phyloP scores from a whole-genome alignment of 306 rosid species.

The Rosa persica region DNA sequence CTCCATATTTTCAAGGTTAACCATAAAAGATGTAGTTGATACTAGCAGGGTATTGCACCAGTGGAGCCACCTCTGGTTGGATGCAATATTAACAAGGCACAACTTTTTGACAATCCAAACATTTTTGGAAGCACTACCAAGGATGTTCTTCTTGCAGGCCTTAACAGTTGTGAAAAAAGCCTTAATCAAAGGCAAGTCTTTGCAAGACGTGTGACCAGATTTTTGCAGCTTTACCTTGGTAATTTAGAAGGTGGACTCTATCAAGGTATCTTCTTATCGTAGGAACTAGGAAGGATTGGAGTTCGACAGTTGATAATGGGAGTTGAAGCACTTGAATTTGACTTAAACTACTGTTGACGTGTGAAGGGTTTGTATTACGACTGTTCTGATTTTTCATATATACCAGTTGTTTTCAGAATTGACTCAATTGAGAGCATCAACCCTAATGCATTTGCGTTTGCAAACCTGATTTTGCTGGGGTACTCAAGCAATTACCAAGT shows the following conservation, averaged over 20 bases:
- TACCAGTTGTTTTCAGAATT: no score
- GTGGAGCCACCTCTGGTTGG: no score
- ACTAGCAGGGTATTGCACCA: no score
- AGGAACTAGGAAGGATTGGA: neutral
- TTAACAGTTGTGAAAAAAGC: neutral
- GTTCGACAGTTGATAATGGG: neutral
- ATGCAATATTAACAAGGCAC: no score
- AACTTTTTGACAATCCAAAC: no score
- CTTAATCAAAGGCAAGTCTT: neutral
- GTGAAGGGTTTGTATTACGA: no score
- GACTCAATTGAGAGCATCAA: neutral
- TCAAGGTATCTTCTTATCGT: neutral
- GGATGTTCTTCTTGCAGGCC: neutral
- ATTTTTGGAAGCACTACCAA: no score
- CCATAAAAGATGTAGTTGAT: neutral
- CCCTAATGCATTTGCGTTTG: neutral
- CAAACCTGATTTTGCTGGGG: neutral
- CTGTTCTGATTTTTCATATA: no score
- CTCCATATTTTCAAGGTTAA: neutral
- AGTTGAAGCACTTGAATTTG: no score
- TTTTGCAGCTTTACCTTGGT: neutral
- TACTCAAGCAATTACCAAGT: no score
- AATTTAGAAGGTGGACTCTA: neutral
- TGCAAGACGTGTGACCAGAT: no score
- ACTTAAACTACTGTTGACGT: no score